A percentile compares a stretch with the other conserved stretches of the same genome.
phyloP scores from a whole-genome alignment of 345 rosid species.

The Sisymbrium irio region DNA sequence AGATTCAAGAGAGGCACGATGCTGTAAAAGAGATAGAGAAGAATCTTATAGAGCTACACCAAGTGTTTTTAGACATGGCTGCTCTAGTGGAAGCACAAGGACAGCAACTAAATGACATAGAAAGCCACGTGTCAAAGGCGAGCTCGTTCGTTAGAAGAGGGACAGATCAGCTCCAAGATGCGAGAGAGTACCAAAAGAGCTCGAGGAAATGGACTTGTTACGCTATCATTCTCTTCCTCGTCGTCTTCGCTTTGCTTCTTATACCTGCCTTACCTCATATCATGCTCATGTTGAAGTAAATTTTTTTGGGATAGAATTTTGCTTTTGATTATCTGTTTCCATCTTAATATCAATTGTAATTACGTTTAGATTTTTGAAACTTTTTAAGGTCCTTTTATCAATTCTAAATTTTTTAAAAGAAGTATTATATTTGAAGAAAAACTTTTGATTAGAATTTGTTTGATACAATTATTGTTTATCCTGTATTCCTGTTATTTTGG shows the following conservation, averaged over 20 bases:
- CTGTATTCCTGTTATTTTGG: too few species aligned
- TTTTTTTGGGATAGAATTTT: neutral
- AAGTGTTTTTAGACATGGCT: conserved; percentile 89
- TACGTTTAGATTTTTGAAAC: conserved; percentile 2
- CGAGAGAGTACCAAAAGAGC: conserved; percentile 67
- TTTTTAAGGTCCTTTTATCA: neutral
- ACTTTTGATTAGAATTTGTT: too few species aligned
- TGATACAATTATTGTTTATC: too few species aligned
- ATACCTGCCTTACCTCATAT: conserved; percentile 48
- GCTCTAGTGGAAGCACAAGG: conserved; percentile 82
- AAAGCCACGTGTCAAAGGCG: conserved; percentile 77
- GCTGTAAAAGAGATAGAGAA: conserved; percentile 87
- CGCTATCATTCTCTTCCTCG: conserved; percentile 48
- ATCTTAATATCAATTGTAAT: neutral
- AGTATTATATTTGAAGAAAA: too few species aligned
- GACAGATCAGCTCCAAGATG: conserved; percentile 62
- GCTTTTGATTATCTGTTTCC: neutral
- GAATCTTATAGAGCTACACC: conserved; percentile 75
- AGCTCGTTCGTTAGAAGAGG: conserved; percentile 76
- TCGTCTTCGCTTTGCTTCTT: conserved; percentile 44
- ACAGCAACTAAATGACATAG: conserved; percentile 79
- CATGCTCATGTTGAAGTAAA: conserved; percentile 28
- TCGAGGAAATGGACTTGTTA: conserved; percentile 76
- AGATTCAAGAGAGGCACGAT: conserved; percentile 83
- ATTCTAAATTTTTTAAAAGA: neutral